Percentiles rank a stretch among this genome's conserved stretches.
Evolutionary conservation across 2,329 filamentous ascomycete genomes (phyloP).

Genomic region (Keithomyces neogunnii): DNA sequence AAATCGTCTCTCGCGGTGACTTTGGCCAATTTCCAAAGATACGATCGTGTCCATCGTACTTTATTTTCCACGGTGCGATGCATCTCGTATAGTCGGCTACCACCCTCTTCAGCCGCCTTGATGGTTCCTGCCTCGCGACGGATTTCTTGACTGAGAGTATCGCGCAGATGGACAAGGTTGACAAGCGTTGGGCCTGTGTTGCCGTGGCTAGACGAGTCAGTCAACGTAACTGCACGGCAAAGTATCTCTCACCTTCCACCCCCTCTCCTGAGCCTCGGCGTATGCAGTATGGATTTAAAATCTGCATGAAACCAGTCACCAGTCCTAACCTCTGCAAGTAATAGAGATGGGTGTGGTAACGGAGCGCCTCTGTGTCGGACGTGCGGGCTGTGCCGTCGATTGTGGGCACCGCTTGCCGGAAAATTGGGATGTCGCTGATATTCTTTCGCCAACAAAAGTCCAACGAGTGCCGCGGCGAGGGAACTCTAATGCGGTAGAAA

Average conservation of each 20-base stretch:
- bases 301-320: background rate
- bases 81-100: background rate
- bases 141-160: background rate
- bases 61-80: background rate
- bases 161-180: background rate
- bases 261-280: background rate
- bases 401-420: background rate
- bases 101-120: background rate
- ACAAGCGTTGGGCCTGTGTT: background rate
- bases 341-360: constrained; percentile 1
- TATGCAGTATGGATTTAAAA: background rate
- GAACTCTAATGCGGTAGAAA: constrained; percentile 2
- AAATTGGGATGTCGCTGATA: background rate
- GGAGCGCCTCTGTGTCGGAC: constrained; percentile 26
- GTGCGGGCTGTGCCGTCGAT: constrained; percentile 13
- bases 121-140: background rate
- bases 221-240: no score
- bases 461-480: background rate
- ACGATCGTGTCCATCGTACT: background rate
- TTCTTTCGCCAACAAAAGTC: background rate
- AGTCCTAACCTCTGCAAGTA: background rate
- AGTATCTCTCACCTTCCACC: background rate
- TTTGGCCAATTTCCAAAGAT: background rate
- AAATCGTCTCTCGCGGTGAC: background rate
- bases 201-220: no score